phyloP scores from a whole-genome alignment of 1,139 yeast genomes.

The Lizanozyma gosingica region DNA sequence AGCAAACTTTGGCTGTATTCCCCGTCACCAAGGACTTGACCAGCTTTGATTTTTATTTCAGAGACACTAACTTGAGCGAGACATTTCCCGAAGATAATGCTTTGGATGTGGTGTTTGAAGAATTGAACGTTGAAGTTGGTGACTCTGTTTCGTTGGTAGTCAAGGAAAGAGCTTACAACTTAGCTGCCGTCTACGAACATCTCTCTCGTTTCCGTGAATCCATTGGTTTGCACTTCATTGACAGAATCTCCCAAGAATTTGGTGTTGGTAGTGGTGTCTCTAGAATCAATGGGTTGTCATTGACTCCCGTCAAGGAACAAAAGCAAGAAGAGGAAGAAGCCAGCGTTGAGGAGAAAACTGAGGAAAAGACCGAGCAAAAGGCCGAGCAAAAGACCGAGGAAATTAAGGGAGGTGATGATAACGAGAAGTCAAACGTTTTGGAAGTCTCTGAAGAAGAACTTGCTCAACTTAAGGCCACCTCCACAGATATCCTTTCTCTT shows the following conservation, averaged over 20 bases:
- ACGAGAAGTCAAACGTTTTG: conserved; percentile 3
- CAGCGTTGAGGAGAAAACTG: conserved; percentile 4
- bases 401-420: neutral
- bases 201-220: conserved; percentile 34
- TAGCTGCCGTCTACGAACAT: conserved; percentile 31
- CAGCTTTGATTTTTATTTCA: conserved; percentile 40
- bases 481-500: neutral
- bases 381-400: too few relatives aligned
- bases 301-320: conserved; percentile 16
- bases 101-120: conserved; percentile 21
- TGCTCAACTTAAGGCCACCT: neutral
- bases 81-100: conserved; percentile 25
- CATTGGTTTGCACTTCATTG: conserved; percentile 36
- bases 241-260: conserved; percentile 17
- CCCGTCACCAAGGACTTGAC: conserved; percentile 54
- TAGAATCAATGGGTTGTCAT: conserved; percentile 21
- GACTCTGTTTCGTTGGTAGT: conserved; percentile 12
- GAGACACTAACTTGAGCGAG: conserved; percentile 26
- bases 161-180: conserved; percentile 29
- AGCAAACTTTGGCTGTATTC: conserved; percentile 45
- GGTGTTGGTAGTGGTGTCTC: conserved; percentile 15
- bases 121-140: conserved; percentile 14
- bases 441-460: conserved; percentile 7
- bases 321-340: conserved; percentile 4
- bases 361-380: conserved; percentile 6